Percentiles rank a stretch among this genome's conserved stretches.
phyloP scores from a whole-genome alignment of 331 rosid genomes.

The Quercus lobata region DNA sequence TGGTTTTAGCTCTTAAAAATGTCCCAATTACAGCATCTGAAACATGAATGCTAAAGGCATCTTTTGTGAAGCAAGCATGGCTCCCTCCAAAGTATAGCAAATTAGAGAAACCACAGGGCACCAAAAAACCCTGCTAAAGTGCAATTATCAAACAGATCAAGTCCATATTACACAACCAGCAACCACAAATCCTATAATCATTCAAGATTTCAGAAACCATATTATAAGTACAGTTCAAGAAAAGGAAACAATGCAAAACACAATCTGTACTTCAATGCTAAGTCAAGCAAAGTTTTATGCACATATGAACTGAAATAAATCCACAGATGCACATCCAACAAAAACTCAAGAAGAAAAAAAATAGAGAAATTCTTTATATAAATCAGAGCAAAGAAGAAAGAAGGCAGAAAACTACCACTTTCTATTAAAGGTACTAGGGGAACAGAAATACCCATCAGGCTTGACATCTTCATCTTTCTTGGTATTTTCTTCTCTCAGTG shows the following conservation, averaged over 20 bases:
- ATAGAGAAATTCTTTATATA: too few species aligned
- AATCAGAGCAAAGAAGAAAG: not conserved
- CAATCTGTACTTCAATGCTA: not conserved
- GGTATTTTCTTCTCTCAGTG: constrained; percentile 55
- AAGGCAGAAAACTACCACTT: constrained; percentile 52
- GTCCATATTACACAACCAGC: too few species aligned
- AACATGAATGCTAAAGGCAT: not conserved
- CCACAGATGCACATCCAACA: not conserved
- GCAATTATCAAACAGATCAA: not conserved
- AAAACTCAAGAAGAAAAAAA: not conserved
- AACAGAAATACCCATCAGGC: constrained; percentile 37
- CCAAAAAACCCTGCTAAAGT: not conserved
- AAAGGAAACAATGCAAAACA: too few species aligned
- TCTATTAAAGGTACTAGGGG: constrained; percentile 26
- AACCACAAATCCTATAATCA: not conserved
- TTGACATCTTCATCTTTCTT: constrained; percentile 67
- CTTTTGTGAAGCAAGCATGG: not conserved
- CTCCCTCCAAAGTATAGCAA: not conserved
- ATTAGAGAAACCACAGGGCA: not conserved
- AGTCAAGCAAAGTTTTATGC: not conserved
- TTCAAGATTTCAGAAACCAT: not conserved
- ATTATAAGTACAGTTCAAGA: too few species aligned
- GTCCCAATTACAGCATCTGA: not conserved
- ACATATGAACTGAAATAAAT: not conserved
- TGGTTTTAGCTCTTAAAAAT: not conserved